Evolutionary conservation across 2,329 filamentous ascomycete genomes (phyloP), one percentile per base, ranked within the genome.

Genomic region (Talaromyces sp.): DNA sequence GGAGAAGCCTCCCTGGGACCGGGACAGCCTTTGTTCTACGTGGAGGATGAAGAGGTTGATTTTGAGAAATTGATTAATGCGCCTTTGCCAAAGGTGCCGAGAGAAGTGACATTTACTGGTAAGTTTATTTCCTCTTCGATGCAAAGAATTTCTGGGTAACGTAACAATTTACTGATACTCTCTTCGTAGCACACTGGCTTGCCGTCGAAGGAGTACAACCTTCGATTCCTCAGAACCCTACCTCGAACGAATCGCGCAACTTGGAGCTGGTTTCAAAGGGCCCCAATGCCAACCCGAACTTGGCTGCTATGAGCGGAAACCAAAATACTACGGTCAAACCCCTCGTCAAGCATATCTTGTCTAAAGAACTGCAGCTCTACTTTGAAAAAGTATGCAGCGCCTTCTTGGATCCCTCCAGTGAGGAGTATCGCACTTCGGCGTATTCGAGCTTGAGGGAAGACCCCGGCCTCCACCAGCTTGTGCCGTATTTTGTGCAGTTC

Each of bases 1-100:
- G 95, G 95, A 56, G 95, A 99, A 76, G 95, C 95, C 3, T 96
- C 90, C 61, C 80, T 99, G 63, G 95, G 95, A 0, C 92, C 93
- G 14, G 93, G 93, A 10, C 95, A 99, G 76, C 92, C 93, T 58
- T 80, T 99, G 24, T 99, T 93, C 77, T 99, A 99, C 73, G 89
- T 99, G 41, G 95, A 99, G 71, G 95, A 99, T 73, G 95, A 99
- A 72, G 95, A 99, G 80, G 89, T 98, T 58, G 95, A 99, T 76
- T 98, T 99, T 72, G 95, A 99, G 80, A 98, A 98, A 81, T 81
- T 99, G 66, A 97, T 99, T 73, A 99, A 99, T 78, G 92, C 92
- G 65, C 91, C 95, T 4, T 78, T 99, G 66, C 95, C 95, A 27
- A 97, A 96, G 75, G 93, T 99, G 31, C 95, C 95, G 35, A 84